These are phyloP conservation scores for Boletus coccyginus DNA, from an alignment of 768 basidiomycete species.

Conservation along the genomic window DNA sequence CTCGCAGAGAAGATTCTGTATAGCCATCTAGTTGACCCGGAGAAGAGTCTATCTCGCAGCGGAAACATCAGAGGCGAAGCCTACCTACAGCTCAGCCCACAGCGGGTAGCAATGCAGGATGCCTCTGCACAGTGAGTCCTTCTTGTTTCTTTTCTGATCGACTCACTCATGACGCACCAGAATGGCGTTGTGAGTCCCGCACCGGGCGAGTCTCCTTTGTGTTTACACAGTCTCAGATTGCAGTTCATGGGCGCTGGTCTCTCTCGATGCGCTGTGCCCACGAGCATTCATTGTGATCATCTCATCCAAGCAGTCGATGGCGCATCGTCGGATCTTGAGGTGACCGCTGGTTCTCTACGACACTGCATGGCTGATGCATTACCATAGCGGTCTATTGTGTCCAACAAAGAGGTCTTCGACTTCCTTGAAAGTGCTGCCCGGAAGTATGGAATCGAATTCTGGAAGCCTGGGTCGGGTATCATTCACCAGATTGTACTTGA, in stretches of 20 bases:
- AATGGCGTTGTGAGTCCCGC: constrained; percentile 70
- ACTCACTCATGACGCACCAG: constrained; percentile 36
- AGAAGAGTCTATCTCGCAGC: constrained; percentile 60
- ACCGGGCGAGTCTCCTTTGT: not conserved
- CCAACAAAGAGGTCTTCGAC: constrained; percentile 96
- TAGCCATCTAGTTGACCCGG: constrained; percentile 82
- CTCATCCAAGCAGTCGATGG: constrained; percentile 93
- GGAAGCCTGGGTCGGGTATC: constrained; percentile 87
- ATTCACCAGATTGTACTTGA: constrained; percentile 99
- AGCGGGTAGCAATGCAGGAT: constrained; percentile 98
- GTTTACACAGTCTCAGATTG: constrained; percentile 45
- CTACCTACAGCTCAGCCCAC: constrained; percentile 87
- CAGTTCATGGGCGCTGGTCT: constrained; percentile 99
- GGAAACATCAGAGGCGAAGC: constrained; percentile 78
- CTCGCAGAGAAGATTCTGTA: constrained; percentile 99
- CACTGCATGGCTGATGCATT: not conserved
- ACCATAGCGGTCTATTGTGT: constrained; percentile 71
- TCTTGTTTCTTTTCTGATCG: not conserved
- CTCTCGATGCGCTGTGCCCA: constrained; percentile 76
- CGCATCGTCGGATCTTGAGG: constrained; percentile 82
- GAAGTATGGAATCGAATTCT: constrained; percentile 97
- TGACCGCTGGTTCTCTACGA: constrained; percentile 25
- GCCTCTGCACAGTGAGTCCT: constrained; percentile 74
- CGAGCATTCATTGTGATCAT: constrained; percentile 97
- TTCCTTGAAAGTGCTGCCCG: constrained; percentile 90